phyloP scores from a whole-genome alignment of 73 alveolate species.

The Symbiodinium natans region DNA sequence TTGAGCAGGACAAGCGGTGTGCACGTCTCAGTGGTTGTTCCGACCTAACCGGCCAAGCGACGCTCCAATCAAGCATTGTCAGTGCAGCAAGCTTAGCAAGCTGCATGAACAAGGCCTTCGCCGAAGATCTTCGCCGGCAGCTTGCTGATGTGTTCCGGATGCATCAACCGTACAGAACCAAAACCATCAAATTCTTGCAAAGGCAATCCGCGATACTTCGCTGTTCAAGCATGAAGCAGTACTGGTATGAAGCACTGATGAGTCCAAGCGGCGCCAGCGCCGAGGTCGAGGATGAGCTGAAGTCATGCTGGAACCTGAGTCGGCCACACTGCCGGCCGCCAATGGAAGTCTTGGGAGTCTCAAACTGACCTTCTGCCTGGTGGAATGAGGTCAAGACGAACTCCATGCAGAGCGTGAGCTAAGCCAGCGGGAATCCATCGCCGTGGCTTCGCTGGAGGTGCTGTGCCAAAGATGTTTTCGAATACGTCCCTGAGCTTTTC shows the following conservation, averaged over 20 bases:
- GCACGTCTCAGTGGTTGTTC: too few species aligned
- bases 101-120: neutral
- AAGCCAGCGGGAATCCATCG: neutral
- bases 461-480: too few species aligned
- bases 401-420: conserved; percentile 30
- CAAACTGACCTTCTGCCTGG: neutral
- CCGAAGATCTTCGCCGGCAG: conserved; percentile 23
- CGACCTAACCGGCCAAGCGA: too few species aligned
- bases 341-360: neutral
- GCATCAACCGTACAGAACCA: neutral
- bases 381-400: conserved; percentile 5
- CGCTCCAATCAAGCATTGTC: too few species aligned
- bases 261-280: neutral
- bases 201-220: neutral
- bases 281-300: conserved; percentile 38
- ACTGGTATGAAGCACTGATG: neutral
- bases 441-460: neutral
- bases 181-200: neutral
- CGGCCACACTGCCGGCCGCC: neutral
- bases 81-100: too few species aligned
- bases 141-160: neutral
- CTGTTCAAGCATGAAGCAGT: too few species aligned
- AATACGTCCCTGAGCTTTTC: too few species aligned
- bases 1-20: too few species aligned
- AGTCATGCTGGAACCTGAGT: conserved; percentile 6